Evolutionary conservation across 257 asterid genomes (phyloP).

Genomic region (Solanum pennellii): DNA sequence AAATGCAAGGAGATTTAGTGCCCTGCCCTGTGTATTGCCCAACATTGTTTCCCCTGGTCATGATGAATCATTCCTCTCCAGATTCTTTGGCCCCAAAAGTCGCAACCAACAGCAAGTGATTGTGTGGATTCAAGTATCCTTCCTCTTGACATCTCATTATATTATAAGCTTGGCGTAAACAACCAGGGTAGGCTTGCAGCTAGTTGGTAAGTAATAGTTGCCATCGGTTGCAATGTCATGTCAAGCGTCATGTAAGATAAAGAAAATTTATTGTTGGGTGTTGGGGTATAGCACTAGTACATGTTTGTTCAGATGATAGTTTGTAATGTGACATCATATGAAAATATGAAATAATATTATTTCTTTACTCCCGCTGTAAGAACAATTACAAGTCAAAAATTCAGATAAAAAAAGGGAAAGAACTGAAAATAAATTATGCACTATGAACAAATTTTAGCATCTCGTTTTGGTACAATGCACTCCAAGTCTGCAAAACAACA

Average conservation of each 20-base stretch:
- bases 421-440: not conserved
- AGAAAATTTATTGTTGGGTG: not conserved
- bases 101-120: not conserved
- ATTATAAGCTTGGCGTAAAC: not conserved
- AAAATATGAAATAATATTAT: not conserved
- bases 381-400: not conserved
- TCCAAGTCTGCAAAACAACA: not conserved
- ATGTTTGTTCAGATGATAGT: not conserved
- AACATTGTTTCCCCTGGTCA: not conserved
- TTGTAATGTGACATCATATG: not conserved
- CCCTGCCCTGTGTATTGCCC: not conserved
- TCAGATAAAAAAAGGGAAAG: not conserved
- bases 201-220: not conserved
- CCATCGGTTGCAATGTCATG: not conserved
- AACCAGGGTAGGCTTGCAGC: not conserved
- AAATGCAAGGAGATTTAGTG: not conserved
- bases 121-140: not conserved
- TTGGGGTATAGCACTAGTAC: not conserved
- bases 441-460: conserved; percentile 1
- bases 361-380: not conserved
- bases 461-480: not conserved
- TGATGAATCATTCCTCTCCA: not conserved
- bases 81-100: not conserved
- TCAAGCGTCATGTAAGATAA: not conserved
- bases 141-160: not conserved